Base-by-base conservation (phyloP, 225 moss, liverwort and hornwort genomes). In the Pseudoscleropodium purum region DNA sequence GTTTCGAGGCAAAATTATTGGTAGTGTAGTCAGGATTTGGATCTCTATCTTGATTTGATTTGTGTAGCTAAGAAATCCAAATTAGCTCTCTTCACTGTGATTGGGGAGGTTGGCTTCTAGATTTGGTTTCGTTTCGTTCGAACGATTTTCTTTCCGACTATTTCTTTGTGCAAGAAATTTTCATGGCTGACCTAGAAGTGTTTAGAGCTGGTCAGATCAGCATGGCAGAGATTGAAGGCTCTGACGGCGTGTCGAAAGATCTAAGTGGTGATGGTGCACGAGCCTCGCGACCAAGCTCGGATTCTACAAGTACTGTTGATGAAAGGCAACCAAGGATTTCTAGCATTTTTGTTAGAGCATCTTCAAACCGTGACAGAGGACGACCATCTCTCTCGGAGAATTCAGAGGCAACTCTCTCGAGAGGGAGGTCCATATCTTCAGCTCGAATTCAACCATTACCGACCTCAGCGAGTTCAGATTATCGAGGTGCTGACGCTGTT, bases 401-500 rank as follows among this genome's bases (percentile, higher is more conserved):
- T 72, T 68, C 88, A 66, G 89, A 51, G 83, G 79, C 93, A 79
- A 78, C 17, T 82, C 88, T 93, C 36, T 23, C 34, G 75, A 90
- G 91, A 63, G 90, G 91, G 80, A 86, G 85, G 72, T 93, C 92
- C 54, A 15, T 39, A 19, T 83, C 83, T 81, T 90, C 92, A 61
- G 82, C 91, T 88, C 92, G 88, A 92, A 75, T 85, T 43, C 92
- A 91, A 86, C 94, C 93, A 64, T 79, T 91, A 84, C 88, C 88
- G 63, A 74, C 78, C 47, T 56, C 69, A 59, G 51, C 12, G 43
- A 89, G 83, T 56, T 61, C 90, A 73, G 92, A 64, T 59, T 72
- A 86, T 87, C 87, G 65, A 90, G 91, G 66, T 75, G 61, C 67
- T 84, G 94, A 84, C 34, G 83, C 85, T 70, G 84, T 39, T 87